Base-by-base conservation (phyloP, 805 yeast species). In the Yarrowia sp. region DNA sequence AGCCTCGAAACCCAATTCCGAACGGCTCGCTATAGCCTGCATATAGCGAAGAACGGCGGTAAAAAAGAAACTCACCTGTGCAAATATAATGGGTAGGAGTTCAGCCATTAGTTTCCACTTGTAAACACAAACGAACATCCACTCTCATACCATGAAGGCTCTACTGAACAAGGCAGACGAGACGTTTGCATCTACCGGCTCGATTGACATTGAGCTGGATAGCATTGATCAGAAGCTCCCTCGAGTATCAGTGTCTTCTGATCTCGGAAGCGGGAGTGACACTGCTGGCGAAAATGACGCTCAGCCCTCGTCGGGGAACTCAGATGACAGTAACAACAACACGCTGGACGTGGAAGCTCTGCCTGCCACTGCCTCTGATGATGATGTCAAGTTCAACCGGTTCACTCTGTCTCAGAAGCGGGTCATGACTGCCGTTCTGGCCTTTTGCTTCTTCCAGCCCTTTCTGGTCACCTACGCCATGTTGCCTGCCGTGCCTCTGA, bases 401-500 rank as follows among this genome's bases (percentile, higher is more conserved):
- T 63, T 63, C 40, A 40, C 67, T 14, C 46, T 63, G 55, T 26
- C 67, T 10, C 46, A 63, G 16, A 48, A 38, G 38, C 55, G 67
- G 11, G 32, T 63, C 38, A 63, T 63, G 67, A 63, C 67, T n/a
- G 55, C 67, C 8, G 67, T 63, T 40, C 26, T 63, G 46, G 67
- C 67, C n/a, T 63, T 63, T 41, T 63, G 67, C 38, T 63, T 63
- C 46, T 63, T 63, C 40, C 67, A 63, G 67, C 67, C 67, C 78
- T 87, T 5, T 85, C 87, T 3, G 71, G 85, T 5, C 12, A 63
- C 67, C 16, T 63, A 63, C 8, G 67, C 67, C 48, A 81, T 83
- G 70, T 73, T 85, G 19, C 88, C 88, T 8, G 87, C 87, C 1
- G 83, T 85, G 12, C 79, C 85, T 1, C 81, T 79, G 67, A 82